These are phyloP conservation scores for Beauveria rudraprayagi DNA, from an alignment of 2,329 filamentous ascomycete species.

Conservation along the genomic window DNA sequence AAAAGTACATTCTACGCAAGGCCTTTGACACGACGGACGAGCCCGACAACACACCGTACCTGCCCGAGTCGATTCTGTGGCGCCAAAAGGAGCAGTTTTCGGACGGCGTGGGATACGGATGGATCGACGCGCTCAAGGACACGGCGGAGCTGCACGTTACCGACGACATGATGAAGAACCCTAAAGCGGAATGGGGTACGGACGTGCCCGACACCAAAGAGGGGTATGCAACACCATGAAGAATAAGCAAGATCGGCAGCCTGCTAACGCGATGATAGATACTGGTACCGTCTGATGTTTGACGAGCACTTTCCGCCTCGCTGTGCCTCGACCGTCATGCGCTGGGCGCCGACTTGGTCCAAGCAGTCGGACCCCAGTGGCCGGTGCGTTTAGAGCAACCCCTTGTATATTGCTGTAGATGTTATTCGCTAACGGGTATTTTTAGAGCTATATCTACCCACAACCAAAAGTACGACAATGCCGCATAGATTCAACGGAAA, in stretches of 20 bases:
- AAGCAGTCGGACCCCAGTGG: slow-evolving; percentile 94
- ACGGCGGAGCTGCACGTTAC: slow-evolving; percentile 82
- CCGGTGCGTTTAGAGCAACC: slow-evolving; percentile 44
- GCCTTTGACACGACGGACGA: slow-evolving; percentile 92
- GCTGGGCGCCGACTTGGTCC: slow-evolving; percentile 97
- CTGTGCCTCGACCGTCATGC: slow-evolving; percentile 87
- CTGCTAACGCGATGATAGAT: slow-evolving; percentile 39
- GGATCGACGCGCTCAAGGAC: slow-evolving; percentile 97
- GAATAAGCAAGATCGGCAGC: neutral
- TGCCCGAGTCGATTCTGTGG: slow-evolving; percentile 95
- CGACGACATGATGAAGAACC: slow-evolving; percentile 98
- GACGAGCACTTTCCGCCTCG: slow-evolving; percentile 94
- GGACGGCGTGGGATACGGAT: slow-evolving; percentile 96
- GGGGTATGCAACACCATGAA: slow-evolving; percentile 50
- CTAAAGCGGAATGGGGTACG: slow-evolving; percentile 88
- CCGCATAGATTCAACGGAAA: slow-evolving; percentile 24
- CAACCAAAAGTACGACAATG: slow-evolving; percentile 61
- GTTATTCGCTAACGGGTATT: slow-evolving; percentile 7
- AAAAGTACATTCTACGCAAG: slow-evolving; percentile 97
- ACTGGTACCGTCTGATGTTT: slow-evolving; percentile 98
- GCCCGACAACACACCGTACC: slow-evolving; percentile 71
- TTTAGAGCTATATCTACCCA: slow-evolving; percentile 67
- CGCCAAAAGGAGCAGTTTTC: slow-evolving; percentile 99
- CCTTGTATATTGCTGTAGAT: neutral
- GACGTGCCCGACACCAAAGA: slow-evolving; percentile 97